phyloP scores from a whole-genome alignment of 495 filamentous ascomycete genomes.

The Recurvomyces mirabilis region DNA sequence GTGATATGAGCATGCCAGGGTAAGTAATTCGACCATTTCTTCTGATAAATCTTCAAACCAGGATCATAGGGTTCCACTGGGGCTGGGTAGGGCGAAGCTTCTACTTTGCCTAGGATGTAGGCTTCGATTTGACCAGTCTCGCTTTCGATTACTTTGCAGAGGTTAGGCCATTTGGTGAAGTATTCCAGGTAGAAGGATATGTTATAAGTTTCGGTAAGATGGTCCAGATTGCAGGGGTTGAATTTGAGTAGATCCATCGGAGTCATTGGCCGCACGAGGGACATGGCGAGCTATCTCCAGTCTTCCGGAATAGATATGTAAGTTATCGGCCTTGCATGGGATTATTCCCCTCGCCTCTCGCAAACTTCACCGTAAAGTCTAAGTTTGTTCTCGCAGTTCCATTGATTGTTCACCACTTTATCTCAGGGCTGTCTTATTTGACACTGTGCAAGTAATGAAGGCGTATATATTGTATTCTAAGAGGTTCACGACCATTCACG shows the following conservation, averaged over 20 bases:
- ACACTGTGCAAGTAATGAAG: too few relatives aligned
- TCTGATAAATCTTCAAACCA: constrained; percentile 25
- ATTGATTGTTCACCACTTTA: too few relatives aligned
- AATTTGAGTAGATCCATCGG: constrained; percentile 67
- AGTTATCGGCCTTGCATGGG: too few relatives aligned
- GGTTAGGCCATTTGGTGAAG: constrained; percentile 83
- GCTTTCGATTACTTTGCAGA: constrained; percentile 81
- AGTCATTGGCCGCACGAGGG: constrained; percentile 53
- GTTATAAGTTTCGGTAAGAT: constrained; percentile 91
- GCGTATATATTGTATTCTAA: too few relatives aligned
- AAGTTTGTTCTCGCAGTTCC: too few relatives aligned
- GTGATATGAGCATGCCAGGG: constrained; percentile 99
- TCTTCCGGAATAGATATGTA: too few relatives aligned
- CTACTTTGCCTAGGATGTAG: constrained; percentile 95
- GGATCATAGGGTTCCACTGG: constrained; percentile 56
- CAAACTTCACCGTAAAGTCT: too few relatives aligned
- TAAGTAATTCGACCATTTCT: constrained; percentile 51
- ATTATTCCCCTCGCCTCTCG: too few relatives aligned
- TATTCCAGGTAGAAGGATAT: constrained; percentile 92
- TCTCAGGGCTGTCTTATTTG: too few relatives aligned
- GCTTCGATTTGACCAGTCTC: constrained; percentile 68
- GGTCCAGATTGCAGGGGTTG: constrained; percentile 78
- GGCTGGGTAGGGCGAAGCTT: constrained; percentile 58
- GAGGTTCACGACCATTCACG: too few relatives aligned
- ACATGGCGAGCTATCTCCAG: too few relatives aligned